phyloP scores from a whole-genome alignment of 371 early-diverging fungal genomes.

The Mucor velutinosus region DNA sequence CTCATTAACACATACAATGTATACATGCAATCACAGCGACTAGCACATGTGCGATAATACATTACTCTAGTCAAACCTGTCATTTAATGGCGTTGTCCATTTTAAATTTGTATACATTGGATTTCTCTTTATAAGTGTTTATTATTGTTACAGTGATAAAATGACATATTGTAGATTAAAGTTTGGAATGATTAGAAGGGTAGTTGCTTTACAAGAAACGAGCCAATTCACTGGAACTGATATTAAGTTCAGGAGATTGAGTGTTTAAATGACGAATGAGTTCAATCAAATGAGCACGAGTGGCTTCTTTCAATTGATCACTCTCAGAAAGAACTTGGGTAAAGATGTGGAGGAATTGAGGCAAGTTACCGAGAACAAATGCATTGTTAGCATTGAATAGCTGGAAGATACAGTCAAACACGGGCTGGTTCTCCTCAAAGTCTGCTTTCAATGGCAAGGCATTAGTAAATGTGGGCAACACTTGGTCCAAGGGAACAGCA shows the following conservation, averaged over 20 bases:
- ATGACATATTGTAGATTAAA: neutral
- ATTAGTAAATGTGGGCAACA: conserved; percentile 71
- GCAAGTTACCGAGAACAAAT: conserved; percentile 37
- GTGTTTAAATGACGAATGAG: conserved; percentile 53
- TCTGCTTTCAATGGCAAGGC: conserved; percentile 80
- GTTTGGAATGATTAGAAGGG: neutral
- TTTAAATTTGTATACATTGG: too few species aligned
- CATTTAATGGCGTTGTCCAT: too few species aligned
- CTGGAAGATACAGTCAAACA: conserved; percentile 68
- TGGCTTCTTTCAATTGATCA: conserved; percentile 56
- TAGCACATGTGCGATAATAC: too few species aligned
- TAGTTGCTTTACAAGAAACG: conserved; percentile 31
- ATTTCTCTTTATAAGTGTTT: too few species aligned
- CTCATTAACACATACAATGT: too few species aligned
- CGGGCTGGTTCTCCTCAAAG: conserved; percentile 78
- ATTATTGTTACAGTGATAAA: neutral
- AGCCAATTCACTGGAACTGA: conserved; percentile 39
- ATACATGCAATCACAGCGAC: too few species aligned
- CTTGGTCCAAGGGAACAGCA: conserved; percentile 73
- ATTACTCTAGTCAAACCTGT: too few species aligned
- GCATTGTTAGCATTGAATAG: conserved; percentile 60
- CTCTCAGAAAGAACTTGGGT: conserved; percentile 49
- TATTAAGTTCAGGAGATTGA: conserved; percentile 45
- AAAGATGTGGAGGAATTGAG: conserved; percentile 50
- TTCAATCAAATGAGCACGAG: conserved; percentile 59